A percentile compares a stretch with the other conserved stretches of the same genome.
Conservation (phyloP, 2,329 filamentous ascomycete species). For the Sclerotinia nivalis region DNA sequence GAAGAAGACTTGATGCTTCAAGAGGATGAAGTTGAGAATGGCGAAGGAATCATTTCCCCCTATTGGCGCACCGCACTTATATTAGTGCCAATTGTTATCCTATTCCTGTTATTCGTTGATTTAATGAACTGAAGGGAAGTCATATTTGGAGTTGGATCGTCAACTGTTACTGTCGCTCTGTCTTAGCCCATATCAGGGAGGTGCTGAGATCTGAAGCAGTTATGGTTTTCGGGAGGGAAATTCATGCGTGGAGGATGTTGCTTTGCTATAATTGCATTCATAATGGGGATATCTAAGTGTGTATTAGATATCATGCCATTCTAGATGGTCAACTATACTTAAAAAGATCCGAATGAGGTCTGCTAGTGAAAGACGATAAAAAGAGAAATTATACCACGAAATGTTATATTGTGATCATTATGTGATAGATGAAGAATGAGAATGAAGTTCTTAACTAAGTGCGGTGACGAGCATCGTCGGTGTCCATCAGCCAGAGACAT, state of each 20-base stretch:
- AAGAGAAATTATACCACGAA: too few species aligned
- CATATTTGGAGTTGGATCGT: neutral
- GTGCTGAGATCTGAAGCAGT: neutral
- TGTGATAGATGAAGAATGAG: neutral
- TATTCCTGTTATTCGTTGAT: neutral
- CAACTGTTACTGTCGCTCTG: neutral
- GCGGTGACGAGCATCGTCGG: neutral
- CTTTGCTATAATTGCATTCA: neutral
- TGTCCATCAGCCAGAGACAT: neutral
- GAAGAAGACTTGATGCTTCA: conserved; percentile 6
- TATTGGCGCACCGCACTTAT: neutral
- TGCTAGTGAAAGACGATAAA: neutral
- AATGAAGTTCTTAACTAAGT: neutral
- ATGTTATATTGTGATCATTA: neutral
- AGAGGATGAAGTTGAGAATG: neutral
- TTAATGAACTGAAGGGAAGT: neutral
- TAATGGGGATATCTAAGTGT: neutral
- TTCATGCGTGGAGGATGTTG: too few species aligned
- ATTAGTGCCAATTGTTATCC: neutral
- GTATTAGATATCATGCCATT: neutral
- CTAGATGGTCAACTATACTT: too few species aligned
- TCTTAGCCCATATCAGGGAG: neutral
- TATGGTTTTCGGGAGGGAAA: neutral
- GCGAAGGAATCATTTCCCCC: neutral
- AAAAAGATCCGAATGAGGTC: neutral